Evolutionary conservation across 768 basidiomycete genomes (phyloP), one percentile per base, ranked within the genome.

Genomic region (Panaeolus cyanescens): DNA sequence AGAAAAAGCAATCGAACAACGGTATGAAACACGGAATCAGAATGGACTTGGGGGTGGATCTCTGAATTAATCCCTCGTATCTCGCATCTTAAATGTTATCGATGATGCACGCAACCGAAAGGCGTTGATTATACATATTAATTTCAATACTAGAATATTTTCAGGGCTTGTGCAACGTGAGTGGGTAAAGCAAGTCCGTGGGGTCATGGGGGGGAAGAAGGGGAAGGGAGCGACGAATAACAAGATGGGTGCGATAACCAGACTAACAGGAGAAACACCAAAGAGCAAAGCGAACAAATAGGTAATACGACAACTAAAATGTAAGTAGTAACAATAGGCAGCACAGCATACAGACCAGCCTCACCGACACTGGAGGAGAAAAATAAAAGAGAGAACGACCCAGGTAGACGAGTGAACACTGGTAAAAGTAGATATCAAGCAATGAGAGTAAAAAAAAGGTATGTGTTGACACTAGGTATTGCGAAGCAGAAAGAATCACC

Each of bases 91-190:
- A 45, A 45, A 37, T 56, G 58, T 32, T 50, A 59, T 45, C 32
- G 30, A 63, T 54, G 53, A 53, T 32, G 34, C 22, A 19, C 36
- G 60, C 40, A 32, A 55, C 58, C 40, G 59, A 58, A 61, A 59
- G 34, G 59, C 45, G 22, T 50, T 50, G 40, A 32, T 59, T 42
- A 56, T 62, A 68, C 67, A 68, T 58, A 68, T 68, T 68, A 68
- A 62, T 64, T 61, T 63, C 57, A 64, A 65, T 66, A 65, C 60
- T 68, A 68, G 19, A 63, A 58, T 66, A 66, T 60, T 64, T 66
- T 65, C 67, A 60, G 60, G 63, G 65, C 54, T 61, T 61, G 59
- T 58, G 39, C 59, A 42, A 54, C 56, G 58, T 62, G 63, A 56
- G 64, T 30, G 53, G 40, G 60, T 50, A 50, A 28, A 50, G 30